Evolutionary conservation across 2,329 filamentous ascomycete genomes (phyloP).

Genomic region (Mycosphaerelloides madeirae): DNA sequence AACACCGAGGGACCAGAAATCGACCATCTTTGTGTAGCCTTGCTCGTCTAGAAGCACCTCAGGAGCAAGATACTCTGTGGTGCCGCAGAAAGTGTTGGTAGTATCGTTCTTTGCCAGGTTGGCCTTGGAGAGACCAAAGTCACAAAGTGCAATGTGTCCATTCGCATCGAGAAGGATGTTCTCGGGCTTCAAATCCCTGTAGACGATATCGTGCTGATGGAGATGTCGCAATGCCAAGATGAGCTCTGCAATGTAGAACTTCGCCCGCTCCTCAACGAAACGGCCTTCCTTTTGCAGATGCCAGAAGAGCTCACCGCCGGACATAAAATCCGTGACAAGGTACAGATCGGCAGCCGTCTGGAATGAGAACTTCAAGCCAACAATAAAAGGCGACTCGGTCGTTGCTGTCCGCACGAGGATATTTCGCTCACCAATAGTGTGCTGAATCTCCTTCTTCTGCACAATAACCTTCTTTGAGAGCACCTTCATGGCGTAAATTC

Average conservation of each 20-base stretch:
- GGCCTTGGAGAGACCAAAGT: conserved; percentile 95
- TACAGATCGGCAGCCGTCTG: conserved; percentile 96
- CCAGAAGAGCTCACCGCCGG: conserved; percentile 96
- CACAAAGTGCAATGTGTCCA: conserved; percentile 93
- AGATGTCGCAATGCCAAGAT: conserved; percentile 93
- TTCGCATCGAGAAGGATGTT: conserved; percentile 97
- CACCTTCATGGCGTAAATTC: conserved; percentile 99
- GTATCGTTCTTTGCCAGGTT: conserved; percentile 96
- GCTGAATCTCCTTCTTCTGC: conserved; percentile 98
- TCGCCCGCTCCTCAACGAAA: conserved; percentile 89
- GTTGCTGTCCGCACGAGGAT: conserved; percentile 95
- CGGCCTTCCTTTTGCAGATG: conserved; percentile 95
- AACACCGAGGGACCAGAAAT: conserved; percentile 97
- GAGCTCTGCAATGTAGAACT: conserved; percentile 98
- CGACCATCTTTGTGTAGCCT: conserved; percentile 99
- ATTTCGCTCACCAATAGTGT: conserved; percentile 94
- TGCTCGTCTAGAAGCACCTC: conserved; percentile 94
- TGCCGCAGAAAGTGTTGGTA: conserved; percentile 98
- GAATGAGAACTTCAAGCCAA: conserved; percentile 97
- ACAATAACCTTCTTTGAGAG: conserved; percentile 99
- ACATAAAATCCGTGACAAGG: conserved; percentile 99
- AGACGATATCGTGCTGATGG: conserved; percentile 95
- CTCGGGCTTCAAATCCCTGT: conserved; percentile 94
- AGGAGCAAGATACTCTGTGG: conserved; percentile 93
- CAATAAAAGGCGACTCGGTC: conserved; percentile 94